A percentile compares a stretch with the other conserved stretches of the same genome.
phyloP scores from a whole-genome alignment of 345 rosid species.

The Mallotus nudiflorus region DNA sequence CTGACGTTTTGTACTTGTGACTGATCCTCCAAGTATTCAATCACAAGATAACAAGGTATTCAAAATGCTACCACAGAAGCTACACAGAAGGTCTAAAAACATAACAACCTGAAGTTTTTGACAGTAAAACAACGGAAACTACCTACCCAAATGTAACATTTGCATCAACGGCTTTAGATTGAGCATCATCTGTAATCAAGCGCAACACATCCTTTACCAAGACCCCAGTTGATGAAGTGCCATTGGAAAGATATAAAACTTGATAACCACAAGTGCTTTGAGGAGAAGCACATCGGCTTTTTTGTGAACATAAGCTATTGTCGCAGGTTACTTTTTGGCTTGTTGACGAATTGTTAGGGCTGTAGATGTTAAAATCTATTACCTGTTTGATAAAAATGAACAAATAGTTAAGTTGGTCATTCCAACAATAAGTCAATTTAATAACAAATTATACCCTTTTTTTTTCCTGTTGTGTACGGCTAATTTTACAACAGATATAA shows the following conservation, averaged over 20 bases:
- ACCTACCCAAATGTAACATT: constrained; percentile 65
- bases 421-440: neutral
- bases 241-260: constrained; percentile 64
- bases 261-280: constrained; percentile 59
- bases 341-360: constrained; percentile 68
- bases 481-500: neutral
- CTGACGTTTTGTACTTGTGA: too few relatives aligned
- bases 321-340: constrained; percentile 58
- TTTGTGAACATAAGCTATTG: constrained; percentile 51
- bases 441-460: neutral
- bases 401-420: neutral
- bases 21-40: too few relatives aligned
- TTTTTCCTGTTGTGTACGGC: neutral
- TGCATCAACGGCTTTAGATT: constrained; percentile 43
- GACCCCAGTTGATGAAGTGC: constrained; percentile 66
- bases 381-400: constrained; percentile 33
- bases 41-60: too few relatives aligned
- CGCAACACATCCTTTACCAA: constrained; percentile 72
- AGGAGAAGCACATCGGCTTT: constrained; percentile 51
- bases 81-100: neutral
- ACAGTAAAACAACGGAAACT: constrained; percentile 1
- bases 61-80: neutral
- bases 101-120: neutral
- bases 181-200: constrained; percentile 45
- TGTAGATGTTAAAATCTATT: constrained; percentile 60